Evolutionary conservation across 345 rosid genomes (phyloP), one percentile per base, ranked within the genome.

Genomic region (Ceriops decandra): DNA sequence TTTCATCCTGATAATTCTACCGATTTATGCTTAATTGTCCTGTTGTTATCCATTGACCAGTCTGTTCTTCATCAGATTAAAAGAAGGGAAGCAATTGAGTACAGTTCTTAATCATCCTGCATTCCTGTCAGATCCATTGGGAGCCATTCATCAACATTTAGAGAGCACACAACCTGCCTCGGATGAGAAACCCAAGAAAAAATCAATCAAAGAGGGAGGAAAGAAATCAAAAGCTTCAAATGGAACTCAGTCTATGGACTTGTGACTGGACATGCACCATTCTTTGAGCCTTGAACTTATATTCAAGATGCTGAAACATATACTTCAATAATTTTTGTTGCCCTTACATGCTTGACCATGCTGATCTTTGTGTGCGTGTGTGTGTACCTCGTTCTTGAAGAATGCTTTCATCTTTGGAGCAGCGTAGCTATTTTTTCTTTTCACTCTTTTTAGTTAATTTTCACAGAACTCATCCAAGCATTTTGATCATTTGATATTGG

Each of bases 111-210:
- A 78, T 60, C 84, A 91, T 79, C 93, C 87, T 17, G 83, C 81
- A 36, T 95, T 89, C 76, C 86, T 77, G 72, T 76, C 81, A 16
- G 93, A 95, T 82, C 96, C 97, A 0, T 60, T 88, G 8, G 92
- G 82, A 77, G 85, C 95, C 51, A 84, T 90, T 60, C 82, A 82
- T 63, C 92, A 90, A 71, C 95, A 88, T 30, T 68, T 90, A 54
- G 78, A 68, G 86, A 86, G 81, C 81, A 85, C 86, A 42, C 91
- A 83, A 52, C 92, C 97, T 64, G 76, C 77, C 27, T n/a, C 33
- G 2, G 85, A 86, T 36, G 91, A 84, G 79, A 82, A 86, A 46
- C 83, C 88, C 0, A 84, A 87, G 85, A 83, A 82, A 73, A 87
- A 77, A 74, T 15, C 38, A 20, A 82, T 68, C 63, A 77, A 62